phyloP scores from a whole-genome alignment of 345 rosid genomes.

The Boechera divaricarpa region DNA sequence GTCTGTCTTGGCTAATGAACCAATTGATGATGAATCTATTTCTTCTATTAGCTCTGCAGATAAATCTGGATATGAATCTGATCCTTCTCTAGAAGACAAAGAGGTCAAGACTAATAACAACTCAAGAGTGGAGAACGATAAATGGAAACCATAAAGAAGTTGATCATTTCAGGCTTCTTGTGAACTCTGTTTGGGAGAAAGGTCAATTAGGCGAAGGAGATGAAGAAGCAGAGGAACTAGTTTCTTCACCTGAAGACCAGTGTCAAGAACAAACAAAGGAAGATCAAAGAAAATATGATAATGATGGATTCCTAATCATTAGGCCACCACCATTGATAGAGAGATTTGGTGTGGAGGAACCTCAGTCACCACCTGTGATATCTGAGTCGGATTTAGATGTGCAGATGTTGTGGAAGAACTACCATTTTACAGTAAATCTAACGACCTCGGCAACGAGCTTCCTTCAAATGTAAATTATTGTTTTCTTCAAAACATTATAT shows the following conservation, averaged over 20 bases:
- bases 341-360: constrained; percentile 33
- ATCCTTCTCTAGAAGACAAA: constrained; percentile 30
- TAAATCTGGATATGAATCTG: constrained; percentile 41
- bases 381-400: neutral
- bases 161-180: constrained; percentile 43
- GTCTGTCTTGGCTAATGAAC: constrained; percentile 24
- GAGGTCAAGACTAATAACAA: constrained; percentile 25
- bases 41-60: constrained; percentile 33
- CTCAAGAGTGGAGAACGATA: constrained; percentile 21
- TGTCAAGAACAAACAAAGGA: constrained; percentile 15
- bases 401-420: too few relatives aligned
- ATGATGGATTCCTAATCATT: constrained; percentile 38
- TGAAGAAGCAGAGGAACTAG: constrained; percentile 19
- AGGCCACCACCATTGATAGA: constrained; percentile 31
- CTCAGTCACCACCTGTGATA: constrained; percentile 24
- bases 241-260: constrained; percentile 36
- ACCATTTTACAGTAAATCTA: too few relatives aligned
- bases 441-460: too few relatives aligned
- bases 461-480: too few relatives aligned
- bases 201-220: constrained; percentile 26
- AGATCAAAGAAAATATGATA: constrained; percentile 30
- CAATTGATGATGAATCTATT: constrained; percentile 22
- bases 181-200: constrained; percentile 42
- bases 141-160: constrained; percentile 37
- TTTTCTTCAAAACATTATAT: too few relatives aligned